These are phyloP conservation scores for Ochetophila trinervis DNA, from an alignment of 306 rosid species.

Conservation along the genomic window DNA sequence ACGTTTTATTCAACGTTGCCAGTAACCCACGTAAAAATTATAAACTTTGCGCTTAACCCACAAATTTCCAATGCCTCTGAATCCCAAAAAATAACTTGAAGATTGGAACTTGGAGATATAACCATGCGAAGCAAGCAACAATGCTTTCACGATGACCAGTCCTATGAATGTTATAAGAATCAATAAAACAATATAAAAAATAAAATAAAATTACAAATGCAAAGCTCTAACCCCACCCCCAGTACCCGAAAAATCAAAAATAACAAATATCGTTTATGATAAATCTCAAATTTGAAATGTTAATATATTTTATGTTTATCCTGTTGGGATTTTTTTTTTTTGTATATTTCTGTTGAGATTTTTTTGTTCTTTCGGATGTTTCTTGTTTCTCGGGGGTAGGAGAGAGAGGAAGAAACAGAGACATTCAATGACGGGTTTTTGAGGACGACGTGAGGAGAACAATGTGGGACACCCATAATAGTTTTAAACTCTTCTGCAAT, in stretches of 20 bases:
- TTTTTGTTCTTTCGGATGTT: slow-evolving; percentile 30
- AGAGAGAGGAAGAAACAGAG: slow-evolving; percentile 40
- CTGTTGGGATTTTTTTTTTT: slow-evolving; percentile 6
- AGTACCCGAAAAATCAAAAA: not conserved
- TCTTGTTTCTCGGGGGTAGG: slow-evolving; percentile 31
- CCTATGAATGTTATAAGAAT: not conserved
- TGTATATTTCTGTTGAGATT: slow-evolving; percentile 9
- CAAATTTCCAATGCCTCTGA: slow-evolving; percentile 19
- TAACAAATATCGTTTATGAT: not conserved
- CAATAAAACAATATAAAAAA: no score
- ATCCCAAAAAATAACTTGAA: slow-evolving; percentile 25
- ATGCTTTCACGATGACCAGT: not conserved
- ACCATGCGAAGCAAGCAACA: not conserved
- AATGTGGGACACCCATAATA: slow-evolving; percentile 40
- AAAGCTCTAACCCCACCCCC: slow-evolving; percentile 4
- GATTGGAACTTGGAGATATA: slow-evolving; percentile 16
- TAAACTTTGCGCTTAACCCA: slow-evolving; percentile 22
- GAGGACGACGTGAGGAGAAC: slow-evolving; percentile 48
- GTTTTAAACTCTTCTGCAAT: not conserved
- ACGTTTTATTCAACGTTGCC: slow-evolving; percentile 15
- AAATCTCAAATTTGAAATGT: not conserved
- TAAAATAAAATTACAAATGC: not conserved
- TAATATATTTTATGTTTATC: not conserved
- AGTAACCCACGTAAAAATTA: slow-evolving; percentile 3
- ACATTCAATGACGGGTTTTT: slow-evolving; percentile 24